Evolutionary conservation across 2,329 filamentous ascomycete genomes (phyloP).

Genomic region (Monosporascus sp.): DNA sequence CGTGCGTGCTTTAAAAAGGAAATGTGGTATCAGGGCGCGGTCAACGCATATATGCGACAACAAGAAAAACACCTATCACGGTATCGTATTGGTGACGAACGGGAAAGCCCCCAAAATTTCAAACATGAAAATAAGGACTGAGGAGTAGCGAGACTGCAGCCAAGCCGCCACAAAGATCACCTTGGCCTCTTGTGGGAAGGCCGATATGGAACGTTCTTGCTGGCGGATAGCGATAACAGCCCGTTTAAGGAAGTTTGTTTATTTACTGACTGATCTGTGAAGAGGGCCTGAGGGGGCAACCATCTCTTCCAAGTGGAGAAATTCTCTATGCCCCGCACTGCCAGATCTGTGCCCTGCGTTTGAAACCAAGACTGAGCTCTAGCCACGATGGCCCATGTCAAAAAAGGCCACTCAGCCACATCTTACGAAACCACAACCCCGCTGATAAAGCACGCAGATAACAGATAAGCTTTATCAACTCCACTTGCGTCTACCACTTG

Average conservation of each 20-base stretch:
- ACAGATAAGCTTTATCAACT: too few relatives aligned
- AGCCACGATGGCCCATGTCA: too few relatives aligned
- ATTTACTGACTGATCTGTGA: conserved; percentile 22
- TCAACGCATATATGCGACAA: conserved; percentile 22
- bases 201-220: background rate
- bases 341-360: too few relatives aligned
- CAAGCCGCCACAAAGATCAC: background rate
- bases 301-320: conserved; percentile 1
- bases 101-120: background rate
- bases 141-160: background rate
- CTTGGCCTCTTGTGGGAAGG: background rate
- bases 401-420: too few relatives aligned
- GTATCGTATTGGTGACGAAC: background rate
- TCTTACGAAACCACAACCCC: too few relatives aligned
- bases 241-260: conserved; percentile 32
- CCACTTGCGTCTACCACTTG: too few relatives aligned
- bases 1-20: background rate
- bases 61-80: conserved; percentile 3
- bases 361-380: too few relatives aligned
- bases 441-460: too few relatives aligned
- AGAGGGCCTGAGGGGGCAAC: conserved; percentile 16
- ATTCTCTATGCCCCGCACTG: conserved; percentile 1
- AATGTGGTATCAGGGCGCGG: conserved; percentile 13
- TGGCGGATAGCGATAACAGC: conserved; percentile 3
- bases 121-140: background rate